Percentiles rank a stretch among this genome's conserved stretches.
Conservation (phyloP, 495 filamentous ascomycete genomes). For the Penicillium atrosanguineum region DNA sequence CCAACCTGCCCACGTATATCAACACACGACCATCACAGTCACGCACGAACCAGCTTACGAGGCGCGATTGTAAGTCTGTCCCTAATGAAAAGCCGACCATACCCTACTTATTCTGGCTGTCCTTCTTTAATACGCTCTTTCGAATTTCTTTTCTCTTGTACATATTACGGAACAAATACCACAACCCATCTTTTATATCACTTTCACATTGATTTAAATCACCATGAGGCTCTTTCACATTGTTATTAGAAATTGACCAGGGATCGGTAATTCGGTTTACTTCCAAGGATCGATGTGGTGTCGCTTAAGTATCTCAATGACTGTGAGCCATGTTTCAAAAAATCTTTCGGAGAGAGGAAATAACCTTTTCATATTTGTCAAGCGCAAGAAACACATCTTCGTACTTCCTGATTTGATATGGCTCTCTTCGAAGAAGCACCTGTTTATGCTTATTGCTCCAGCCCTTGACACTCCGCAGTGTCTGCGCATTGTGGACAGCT, state of each 20-base stretch:
- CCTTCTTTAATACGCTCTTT: not conserved
- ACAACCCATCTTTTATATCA: not conserved
- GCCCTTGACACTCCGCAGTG: slow-evolving; percentile 21
- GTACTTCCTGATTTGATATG: slow-evolving; percentile 22
- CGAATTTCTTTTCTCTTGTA: not conserved
- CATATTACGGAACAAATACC: not conserved
- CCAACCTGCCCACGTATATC: slow-evolving; percentile 20
- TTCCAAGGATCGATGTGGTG: not conserved
- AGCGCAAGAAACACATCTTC: slow-evolving; percentile 18
- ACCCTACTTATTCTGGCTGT: not conserved
- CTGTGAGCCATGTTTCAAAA: not conserved
- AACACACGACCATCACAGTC: slow-evolving; percentile 32
- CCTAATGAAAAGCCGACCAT: not conserved
- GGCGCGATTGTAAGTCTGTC: not conserved
- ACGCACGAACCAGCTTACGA: slow-evolving; percentile 22
- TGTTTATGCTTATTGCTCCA: slow-evolving; percentile 25
- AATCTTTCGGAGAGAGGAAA: not conserved
- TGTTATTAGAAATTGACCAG: not conserved
- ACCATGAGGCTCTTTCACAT: not conserved
- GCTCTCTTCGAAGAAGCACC: slow-evolving; percentile 17
- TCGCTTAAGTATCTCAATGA: not conserved
- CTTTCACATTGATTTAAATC: not conserved
- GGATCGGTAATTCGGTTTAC: not conserved
- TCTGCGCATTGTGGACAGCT: slow-evolving; percentile 8
- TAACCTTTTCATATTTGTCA: slow-evolving; percentile 9